phyloP scores from a whole-genome alignment of 768 basidiomycete genomes.

The Leccinum subgranulosum region DNA sequence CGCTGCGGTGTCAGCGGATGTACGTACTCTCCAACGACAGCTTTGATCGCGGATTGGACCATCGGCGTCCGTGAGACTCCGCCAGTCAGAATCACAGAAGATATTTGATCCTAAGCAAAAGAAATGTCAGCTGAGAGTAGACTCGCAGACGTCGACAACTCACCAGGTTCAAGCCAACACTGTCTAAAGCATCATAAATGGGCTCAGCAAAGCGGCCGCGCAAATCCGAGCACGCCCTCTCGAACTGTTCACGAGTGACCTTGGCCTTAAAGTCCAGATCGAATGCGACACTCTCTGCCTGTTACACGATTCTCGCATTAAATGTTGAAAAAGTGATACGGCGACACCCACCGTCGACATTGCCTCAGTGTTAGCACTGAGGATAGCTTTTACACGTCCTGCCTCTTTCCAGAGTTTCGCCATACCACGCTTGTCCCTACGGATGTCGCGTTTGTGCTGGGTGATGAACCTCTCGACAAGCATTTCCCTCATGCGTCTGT shows the following conservation, averaged over 20 bases:
- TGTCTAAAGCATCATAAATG: constrained; percentile 66
- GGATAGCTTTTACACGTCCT: constrained; percentile 80
- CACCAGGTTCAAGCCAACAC: constrained; percentile 67
- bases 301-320: constrained; percentile 5
- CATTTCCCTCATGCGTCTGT: constrained; percentile 77
- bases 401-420: constrained; percentile 96
- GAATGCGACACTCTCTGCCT: constrained; percentile 86
- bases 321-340: background rate
- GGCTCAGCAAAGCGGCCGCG: constrained; percentile 62
- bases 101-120: constrained; percentile 64
- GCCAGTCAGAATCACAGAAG: constrained; percentile 90
- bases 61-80: constrained; percentile 89
- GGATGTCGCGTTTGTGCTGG: constrained; percentile 66
- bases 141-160: constrained; percentile 14
- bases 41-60: constrained; percentile 79
- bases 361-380: constrained; percentile 90
- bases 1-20: background rate
- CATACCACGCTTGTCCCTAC: constrained; percentile 78
- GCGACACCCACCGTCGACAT: constrained; percentile 54
- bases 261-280: constrained; percentile 89
- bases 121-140: background rate
- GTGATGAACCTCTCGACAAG: constrained; percentile 72
- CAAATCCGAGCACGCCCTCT: constrained; percentile 67
- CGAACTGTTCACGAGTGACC: constrained; percentile 76
- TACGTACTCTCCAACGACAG: constrained; percentile 74